phyloP scores from a whole-genome alignment of 345 rosid genomes.

The Salix caprea region DNA sequence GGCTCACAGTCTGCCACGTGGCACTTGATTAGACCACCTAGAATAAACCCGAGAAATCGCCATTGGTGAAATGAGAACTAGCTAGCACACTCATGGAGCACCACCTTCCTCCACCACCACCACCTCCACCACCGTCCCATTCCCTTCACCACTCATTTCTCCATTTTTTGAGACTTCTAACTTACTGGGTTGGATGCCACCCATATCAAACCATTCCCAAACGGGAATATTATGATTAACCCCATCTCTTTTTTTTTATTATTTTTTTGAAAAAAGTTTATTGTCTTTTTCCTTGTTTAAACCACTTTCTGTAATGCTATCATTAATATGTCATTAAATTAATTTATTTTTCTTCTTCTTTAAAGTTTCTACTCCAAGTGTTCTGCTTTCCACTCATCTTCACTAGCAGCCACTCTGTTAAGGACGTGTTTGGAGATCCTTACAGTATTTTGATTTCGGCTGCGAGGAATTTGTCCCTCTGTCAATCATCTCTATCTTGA shows the following conservation, averaged over 20 bases:
- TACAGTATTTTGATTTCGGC: no score
- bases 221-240: constrained; percentile 38
- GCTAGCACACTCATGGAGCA: constrained; percentile 2
- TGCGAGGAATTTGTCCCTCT: no score
- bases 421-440: no score
- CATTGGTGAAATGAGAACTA: background rate
- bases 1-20: constrained; percentile 30
- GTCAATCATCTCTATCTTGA: no score
- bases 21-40: constrained; percentile 13
- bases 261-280: constrained; percentile 5
- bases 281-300: constrained; percentile 16
- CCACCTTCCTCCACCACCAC: constrained; percentile 5
- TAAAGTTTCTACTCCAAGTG: constrained; percentile 2
- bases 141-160: constrained; percentile 36
- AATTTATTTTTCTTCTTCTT: background rate
- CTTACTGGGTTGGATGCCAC: constrained; percentile 32
- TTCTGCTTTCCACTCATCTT: background rate
- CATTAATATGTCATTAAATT: constrained; percentile 26
- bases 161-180: background rate
- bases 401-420: background rate
- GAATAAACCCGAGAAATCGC: background rate
- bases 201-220: constrained; percentile 21
- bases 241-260: background rate
- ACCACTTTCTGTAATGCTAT: constrained; percentile 36
- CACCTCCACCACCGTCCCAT: constrained; percentile 22